A percentile compares a stretch with the other conserved stretches of the same genome.
Conservation (phyloP, 768 basidiomycete species). For the Tremella fuciformis region DNA sequence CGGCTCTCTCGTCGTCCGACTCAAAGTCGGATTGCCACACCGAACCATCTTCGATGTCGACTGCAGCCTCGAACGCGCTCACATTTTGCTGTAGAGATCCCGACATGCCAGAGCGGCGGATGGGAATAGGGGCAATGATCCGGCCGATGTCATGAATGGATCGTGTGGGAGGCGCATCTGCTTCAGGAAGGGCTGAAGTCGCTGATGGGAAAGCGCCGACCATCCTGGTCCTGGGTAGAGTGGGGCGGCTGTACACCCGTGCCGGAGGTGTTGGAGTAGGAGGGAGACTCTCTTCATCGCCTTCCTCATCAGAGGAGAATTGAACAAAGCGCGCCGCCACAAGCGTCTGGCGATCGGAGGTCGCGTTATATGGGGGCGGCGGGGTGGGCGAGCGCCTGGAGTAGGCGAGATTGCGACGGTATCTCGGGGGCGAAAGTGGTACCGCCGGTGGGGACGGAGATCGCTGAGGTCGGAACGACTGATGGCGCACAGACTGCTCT, state of each 20-base stretch:
- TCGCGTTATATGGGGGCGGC: slow-evolving; percentile 42
- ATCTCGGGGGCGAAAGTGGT: slow-evolving; percentile 12
- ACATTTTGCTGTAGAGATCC: not conserved
- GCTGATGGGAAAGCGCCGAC: not conserved
- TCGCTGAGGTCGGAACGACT: not conserved
- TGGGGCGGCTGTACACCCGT: too few relatives aligned
- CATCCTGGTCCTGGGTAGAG: not conserved
- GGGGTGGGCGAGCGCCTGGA: slow-evolving; percentile 32
- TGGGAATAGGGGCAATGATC: not conserved
- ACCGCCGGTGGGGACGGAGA: not conserved
- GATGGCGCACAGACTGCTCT: not conserved
- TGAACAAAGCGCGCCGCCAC: slow-evolving; percentile 12
- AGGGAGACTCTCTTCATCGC: not conserved
- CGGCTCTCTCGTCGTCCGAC: slow-evolving; percentile 1
- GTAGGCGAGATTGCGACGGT: slow-evolving; percentile 9
- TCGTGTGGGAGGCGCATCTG: too few relatives aligned
- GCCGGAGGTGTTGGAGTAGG: not conserved
- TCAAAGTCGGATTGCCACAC: not conserved
- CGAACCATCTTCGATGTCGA: not conserved
- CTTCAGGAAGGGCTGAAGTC: too few relatives aligned
- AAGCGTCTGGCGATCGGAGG: slow-evolving; percentile 33
- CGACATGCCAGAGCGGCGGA: not conserved
- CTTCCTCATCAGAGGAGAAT: slow-evolving; percentile 1
- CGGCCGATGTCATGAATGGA: not conserved
- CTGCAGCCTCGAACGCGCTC: not conserved